phyloP scores from a whole-genome alignment of 2,329 filamentous ascomycete species.

The Claviceps sp. region DNA sequence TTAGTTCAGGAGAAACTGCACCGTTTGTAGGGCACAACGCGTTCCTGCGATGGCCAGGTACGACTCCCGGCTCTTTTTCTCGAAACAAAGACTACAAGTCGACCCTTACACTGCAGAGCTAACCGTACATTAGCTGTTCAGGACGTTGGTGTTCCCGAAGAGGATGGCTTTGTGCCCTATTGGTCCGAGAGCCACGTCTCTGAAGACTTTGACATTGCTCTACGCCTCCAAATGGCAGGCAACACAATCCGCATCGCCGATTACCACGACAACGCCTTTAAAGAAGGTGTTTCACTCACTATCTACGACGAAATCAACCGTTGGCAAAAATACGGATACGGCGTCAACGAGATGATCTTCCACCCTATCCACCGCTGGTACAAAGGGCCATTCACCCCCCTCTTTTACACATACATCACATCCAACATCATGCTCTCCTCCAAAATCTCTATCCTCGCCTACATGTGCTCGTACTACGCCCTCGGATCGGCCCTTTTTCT shows the following conservation, averaged over 20 bases:
- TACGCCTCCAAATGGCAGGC: slow-evolving; percentile 55
- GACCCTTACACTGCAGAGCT: neutral
- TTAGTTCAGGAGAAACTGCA: slow-evolving; percentile 57
- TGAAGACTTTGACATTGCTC: slow-evolving; percentile 64
- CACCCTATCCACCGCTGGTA: slow-evolving; percentile 51
- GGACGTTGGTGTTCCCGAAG: slow-evolving; percentile 14
- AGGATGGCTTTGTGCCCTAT: slow-evolving; percentile 46
- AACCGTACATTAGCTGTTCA: slow-evolving; percentile 17
- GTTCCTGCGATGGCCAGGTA: slow-evolving; percentile 50
- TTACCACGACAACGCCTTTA: slow-evolving; percentile 56
- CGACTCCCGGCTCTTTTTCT: too few species aligned
- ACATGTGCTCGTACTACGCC: slow-evolving; percentile 60
- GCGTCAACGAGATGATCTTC: slow-evolving; percentile 59
- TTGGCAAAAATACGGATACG: slow-evolving; percentile 64
- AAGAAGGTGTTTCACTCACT: slow-evolving; percentile 60
- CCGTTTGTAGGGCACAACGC: slow-evolving; percentile 72
- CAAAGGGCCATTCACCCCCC: slow-evolving; percentile 49
- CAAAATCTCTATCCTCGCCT: slow-evolving; percentile 59
- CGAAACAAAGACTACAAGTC: too few species aligned
- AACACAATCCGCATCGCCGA: slow-evolving; percentile 56
- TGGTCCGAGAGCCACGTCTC: slow-evolving; percentile 68
- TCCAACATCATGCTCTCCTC: slow-evolving; percentile 50
- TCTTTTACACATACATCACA: slow-evolving; percentile 47
- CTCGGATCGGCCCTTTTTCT: slow-evolving; percentile 55
- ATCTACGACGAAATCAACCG: slow-evolving; percentile 59